phyloP scores from a whole-genome alignment of 768 basidiomycete species.

The Plicaturopsis crispa region DNA sequence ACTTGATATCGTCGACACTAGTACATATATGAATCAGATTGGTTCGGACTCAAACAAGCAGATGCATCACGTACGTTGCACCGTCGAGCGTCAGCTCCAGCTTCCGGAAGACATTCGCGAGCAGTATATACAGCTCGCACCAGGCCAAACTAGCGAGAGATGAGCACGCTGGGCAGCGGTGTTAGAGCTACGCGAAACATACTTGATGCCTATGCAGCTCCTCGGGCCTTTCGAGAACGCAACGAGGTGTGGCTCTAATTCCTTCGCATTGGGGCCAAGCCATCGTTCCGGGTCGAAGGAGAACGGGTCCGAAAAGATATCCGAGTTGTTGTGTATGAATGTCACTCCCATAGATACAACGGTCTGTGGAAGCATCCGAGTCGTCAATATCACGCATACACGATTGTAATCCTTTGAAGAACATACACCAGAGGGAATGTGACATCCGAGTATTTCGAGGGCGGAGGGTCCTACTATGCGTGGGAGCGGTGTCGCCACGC shows the following conservation, averaged over 20 bases:
- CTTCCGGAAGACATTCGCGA: constrained; percentile 32
- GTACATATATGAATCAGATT: background rate
- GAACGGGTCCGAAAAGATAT: constrained; percentile 32
- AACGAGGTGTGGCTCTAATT: constrained; percentile 33
- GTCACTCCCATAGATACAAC: constrained; percentile 31
- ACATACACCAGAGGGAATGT: constrained; percentile 30
- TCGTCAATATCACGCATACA: background rate
- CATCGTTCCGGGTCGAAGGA: constrained; percentile 35
- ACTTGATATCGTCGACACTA: constrained; percentile 23
- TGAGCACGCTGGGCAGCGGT: background rate
- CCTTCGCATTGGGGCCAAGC: constrained; percentile 24
- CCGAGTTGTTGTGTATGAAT: constrained; percentile 29
- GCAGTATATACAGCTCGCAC: constrained; percentile 33
- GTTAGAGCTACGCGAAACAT: constrained; percentile 8
- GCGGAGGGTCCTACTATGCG: constrained; percentile 28
- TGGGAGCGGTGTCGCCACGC: constrained; percentile 29
- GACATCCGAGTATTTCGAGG: constrained; percentile 23
- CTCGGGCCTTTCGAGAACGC: constrained; percentile 37
- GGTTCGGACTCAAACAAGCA: background rate
- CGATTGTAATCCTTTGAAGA: background rate
- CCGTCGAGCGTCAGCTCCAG: constrained; percentile 25
- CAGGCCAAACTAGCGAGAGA: constrained; percentile 28
- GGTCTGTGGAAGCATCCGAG: constrained; percentile 21
- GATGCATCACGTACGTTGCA: constrained; percentile 18
- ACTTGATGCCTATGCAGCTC: constrained; percentile 40